Percentiles rank a stretch among this genome's conserved stretches.
Evolutionary conservation across 148 eudicot genomes (phyloP).

Genomic region (Suaeda aralocaspica): DNA sequence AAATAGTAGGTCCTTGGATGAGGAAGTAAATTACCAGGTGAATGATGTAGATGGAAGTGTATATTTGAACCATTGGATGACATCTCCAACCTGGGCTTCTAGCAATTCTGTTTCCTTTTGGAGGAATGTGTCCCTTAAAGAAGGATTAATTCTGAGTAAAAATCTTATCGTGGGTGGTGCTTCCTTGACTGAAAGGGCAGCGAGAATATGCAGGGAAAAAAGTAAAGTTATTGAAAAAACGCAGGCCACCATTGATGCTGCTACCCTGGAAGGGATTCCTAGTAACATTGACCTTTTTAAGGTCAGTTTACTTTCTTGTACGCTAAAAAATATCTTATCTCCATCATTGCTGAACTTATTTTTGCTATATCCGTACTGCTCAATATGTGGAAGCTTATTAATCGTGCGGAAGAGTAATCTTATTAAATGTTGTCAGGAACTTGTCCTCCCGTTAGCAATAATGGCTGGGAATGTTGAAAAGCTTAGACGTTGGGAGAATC

Average conservation of each 20-base stretch:
- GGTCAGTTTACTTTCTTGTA: slow-evolving; percentile 38
- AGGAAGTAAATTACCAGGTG: slow-evolving; percentile 46
- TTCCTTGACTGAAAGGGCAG: slow-evolving; percentile 67
- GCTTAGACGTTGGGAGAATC: slow-evolving; percentile 87
- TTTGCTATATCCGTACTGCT: not conserved
- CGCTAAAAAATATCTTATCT: not conserved
- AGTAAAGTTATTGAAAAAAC: slow-evolving; percentile 62
- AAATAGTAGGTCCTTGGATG: slow-evolving; percentile 26
- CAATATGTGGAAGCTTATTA: not conserved
- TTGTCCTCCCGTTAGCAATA: slow-evolving; percentile 59
- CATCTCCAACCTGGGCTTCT: slow-evolving; percentile 73
- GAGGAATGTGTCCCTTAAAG: slow-evolving; percentile 41
- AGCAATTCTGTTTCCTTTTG: slow-evolving; percentile 66
- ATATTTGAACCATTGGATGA: slow-evolving; percentile 76
- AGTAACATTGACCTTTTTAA: slow-evolving; percentile 90
- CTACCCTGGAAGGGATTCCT: slow-evolving; percentile 92
- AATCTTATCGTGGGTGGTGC: slow-evolving; percentile 70
- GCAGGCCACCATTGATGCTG: slow-evolving; percentile 90
- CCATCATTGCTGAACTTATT: not conserved
- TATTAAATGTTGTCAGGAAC: slow-evolving; percentile 51
- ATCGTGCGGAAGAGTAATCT: not conserved
- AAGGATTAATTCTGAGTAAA: slow-evolving; percentile 68
- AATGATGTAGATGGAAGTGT: slow-evolving; percentile 85
- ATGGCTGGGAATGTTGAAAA: slow-evolving; percentile 52
- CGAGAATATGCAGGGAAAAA: slow-evolving; percentile 52